phyloP scores from a whole-genome alignment of 129 eudicot genomes.

The Scalesia atractyloides region DNA sequence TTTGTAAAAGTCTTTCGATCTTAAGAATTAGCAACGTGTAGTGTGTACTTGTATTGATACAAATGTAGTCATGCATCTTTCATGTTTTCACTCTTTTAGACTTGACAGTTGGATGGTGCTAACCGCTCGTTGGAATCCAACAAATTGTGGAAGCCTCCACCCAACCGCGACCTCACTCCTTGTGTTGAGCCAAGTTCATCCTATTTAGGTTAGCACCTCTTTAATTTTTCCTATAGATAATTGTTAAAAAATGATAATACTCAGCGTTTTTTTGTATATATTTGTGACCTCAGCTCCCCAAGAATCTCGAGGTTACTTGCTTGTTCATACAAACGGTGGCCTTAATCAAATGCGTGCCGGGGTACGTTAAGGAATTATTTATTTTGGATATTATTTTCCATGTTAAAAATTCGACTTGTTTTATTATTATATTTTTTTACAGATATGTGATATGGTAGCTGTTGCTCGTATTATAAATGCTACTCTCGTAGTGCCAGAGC shows the following conservation, averaged over 20 bases:
- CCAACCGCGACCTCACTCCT: conserved; percentile 74
- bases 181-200: conserved; percentile 64
- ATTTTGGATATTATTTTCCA: neutral
- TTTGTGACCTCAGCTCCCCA: conserved; percentile 55
- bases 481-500: conserved; percentile 89
- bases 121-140: conserved; percentile 48
- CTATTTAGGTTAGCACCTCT: conserved; percentile 49
- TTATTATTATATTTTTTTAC: conserved; percentile 20
- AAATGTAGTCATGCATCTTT: conserved; percentile 61
- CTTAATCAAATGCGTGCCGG: conserved; percentile 99
- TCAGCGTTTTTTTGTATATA: neutral
- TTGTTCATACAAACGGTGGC: conserved; percentile 96
- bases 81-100: conserved; percentile 94
- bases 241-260: neutral
- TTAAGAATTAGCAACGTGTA: conserved; percentile 5
- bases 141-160: conserved; percentile 94
- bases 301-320: conserved; percentile 85
- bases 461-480: conserved; percentile 92
- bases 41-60: conserved; percentile 23
- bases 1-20: neutral
- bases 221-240: conserved; percentile 10
- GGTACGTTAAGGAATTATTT: conserved; percentile 41
- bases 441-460: conserved; percentile 98
- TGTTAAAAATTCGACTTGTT: neutral
- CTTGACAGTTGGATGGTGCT: conserved; percentile 92